Percentiles rank a stretch among this genome's conserved stretches.
phyloP scores from a whole-genome alignment of 2,329 filamentous ascomycete species.

The Claviceps cyperi region DNA sequence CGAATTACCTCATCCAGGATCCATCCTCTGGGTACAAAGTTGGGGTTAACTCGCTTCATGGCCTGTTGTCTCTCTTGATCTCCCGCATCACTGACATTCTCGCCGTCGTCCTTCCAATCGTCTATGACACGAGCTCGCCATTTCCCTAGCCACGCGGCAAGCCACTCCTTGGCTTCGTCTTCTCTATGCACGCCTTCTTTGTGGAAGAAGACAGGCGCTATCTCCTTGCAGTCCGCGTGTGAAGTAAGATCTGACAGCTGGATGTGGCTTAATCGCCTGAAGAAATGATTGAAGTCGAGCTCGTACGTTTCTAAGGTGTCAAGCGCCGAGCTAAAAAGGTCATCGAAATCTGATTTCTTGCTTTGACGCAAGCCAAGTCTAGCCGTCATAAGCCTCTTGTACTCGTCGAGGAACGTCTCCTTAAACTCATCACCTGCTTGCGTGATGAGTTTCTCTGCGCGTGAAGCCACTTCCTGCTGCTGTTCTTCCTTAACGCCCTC shows the following conservation, averaged over 20 bases:
- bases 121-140: conserved; percentile 61
- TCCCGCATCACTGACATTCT: conserved; percentile 19
- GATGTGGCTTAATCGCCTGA: conserved; percentile 60
- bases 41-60: conserved; percentile 86
- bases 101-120: conserved; percentile 52
- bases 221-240: conserved; percentile 45
- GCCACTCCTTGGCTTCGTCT: conserved; percentile 46
- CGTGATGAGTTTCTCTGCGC: conserved; percentile 73
- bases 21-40: conserved; percentile 84
- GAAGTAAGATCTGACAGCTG: conserved; percentile 48
- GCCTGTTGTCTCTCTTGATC: conserved; percentile 50
- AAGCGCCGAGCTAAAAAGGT: conserved; percentile 66
- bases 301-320: conserved; percentile 70
- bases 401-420: conserved; percentile 73
- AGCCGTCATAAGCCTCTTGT: conserved; percentile 68
- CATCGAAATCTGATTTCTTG: conserved; percentile 62
- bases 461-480: conserved; percentile 54
- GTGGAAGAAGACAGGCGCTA: conserved; percentile 66
- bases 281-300: conserved; percentile 90
- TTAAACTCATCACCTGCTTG: conserved; percentile 79
- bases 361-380: conserved; percentile 61
- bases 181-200: conserved; percentile 51
- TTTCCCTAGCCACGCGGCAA: conserved; percentile 67
- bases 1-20: conserved; percentile 86
- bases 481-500: conserved; percentile 54